Evolutionary conservation across 1,284 basidiomycete species (phyloP).

Genomic region (Pyrrhoderma lamaoense): DNA sequence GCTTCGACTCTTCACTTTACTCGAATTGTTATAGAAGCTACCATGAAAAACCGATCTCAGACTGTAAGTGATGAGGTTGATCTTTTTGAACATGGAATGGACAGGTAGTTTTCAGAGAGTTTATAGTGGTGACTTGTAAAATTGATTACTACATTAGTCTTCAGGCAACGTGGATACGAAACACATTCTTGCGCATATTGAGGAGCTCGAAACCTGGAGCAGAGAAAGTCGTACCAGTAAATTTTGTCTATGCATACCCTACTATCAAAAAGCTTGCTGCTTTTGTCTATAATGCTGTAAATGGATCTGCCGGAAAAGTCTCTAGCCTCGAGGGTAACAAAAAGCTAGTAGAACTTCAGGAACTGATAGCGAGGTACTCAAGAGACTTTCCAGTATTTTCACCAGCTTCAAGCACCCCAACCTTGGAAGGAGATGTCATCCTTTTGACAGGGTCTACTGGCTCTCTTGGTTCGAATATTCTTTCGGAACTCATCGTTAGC

Average conservation of each 20-base stretch:
- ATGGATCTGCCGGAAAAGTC: background rate
- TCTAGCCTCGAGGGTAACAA: no score
- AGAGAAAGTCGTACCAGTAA: constrained; percentile 22
- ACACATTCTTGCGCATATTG: constrained; percentile 31
- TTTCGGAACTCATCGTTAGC: constrained; percentile 24
- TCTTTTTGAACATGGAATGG: constrained; percentile 35
- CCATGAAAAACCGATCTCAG: background rate
- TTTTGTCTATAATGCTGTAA: constrained; percentile 20
- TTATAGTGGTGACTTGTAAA: no score
- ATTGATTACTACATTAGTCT: constrained; percentile 29
- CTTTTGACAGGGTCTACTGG: constrained; percentile 34
- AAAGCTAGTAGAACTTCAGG: constrained; percentile 13
- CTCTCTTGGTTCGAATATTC: constrained; percentile 28
- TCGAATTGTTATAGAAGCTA: constrained; percentile 15
- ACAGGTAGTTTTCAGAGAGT: constrained; percentile 28
- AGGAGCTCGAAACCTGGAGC: constrained; percentile 11
- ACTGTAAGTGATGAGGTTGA: constrained; percentile 27
- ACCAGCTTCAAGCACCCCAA: constrained; percentile 1
- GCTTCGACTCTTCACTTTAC: constrained; percentile 11
- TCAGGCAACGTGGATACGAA: constrained; percentile 37
- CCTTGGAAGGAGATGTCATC: constrained; percentile 17
- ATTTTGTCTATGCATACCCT: constrained; percentile 32
- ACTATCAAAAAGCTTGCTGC: constrained; percentile 26
- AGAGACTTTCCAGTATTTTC: constrained; percentile 12
- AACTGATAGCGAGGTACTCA: constrained; percentile 20